Conservation (phyloP, 2,329 filamentous ascomycete genomes). For the Neurospora sp. region DNA sequence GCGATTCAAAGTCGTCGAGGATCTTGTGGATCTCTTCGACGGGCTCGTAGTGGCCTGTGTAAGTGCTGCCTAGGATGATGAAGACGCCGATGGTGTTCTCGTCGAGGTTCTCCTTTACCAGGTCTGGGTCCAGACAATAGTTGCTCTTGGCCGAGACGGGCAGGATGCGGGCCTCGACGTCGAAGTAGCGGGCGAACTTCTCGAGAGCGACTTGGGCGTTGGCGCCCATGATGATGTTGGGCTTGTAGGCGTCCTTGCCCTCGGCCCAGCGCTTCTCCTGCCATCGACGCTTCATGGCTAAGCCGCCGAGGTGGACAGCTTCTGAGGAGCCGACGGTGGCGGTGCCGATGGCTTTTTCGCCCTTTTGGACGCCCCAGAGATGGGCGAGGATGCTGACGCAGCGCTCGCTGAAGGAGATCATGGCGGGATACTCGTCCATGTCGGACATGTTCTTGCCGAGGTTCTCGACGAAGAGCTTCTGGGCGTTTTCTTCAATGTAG, state of each 20-base stretch:
- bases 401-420: slow-evolving; percentile 50
- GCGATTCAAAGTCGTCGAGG: slow-evolving; percentile 50
- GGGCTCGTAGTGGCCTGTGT: slow-evolving; percentile 65
- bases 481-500: slow-evolving; percentile 59
- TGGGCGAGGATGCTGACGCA: slow-evolving; percentile 60
- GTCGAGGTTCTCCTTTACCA: slow-evolving; percentile 57
- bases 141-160: slow-evolving; percentile 51
- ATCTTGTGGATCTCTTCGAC: slow-evolving; percentile 58
- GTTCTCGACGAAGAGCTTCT: slow-evolving; percentile 56
- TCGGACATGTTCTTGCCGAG: slow-evolving; percentile 64
- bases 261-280: slow-evolving; percentile 49
- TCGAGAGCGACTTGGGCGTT: slow-evolving; percentile 65
- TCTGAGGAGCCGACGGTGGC: slow-evolving; percentile 64
- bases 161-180: slow-evolving; percentile 57
- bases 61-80: slow-evolving; percentile 61
- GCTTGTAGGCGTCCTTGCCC: slow-evolving; percentile 52
- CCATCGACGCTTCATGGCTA: slow-evolving; percentile 69
- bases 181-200: slow-evolving; percentile 66
- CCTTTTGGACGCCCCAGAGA: slow-evolving; percentile 52
- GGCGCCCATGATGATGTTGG: slow-evolving; percentile 66
- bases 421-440: slow-evolving; percentile 53
- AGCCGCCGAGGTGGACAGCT: slow-evolving; percentile 58
- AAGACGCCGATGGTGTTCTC: slow-evolving; percentile 72
- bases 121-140: slow-evolving; percentile 51
- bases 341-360: slow-evolving; percentile 55